Evolutionary conservation across 1,284 basidiomycete genomes (phyloP).

Genomic region (Ustilago cynodontis): DNA sequence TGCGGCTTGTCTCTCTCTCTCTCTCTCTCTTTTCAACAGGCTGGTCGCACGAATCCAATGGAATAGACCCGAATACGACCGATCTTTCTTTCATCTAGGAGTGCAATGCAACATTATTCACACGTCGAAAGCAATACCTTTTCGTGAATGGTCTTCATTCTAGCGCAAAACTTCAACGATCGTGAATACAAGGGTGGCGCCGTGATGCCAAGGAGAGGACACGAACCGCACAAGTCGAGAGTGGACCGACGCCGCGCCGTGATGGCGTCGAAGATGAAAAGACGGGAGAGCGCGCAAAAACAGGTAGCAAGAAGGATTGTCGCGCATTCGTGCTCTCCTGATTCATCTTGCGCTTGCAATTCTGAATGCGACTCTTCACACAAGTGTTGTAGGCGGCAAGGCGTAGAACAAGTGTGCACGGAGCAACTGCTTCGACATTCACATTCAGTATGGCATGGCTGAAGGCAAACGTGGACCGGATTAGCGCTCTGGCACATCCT

Average conservation of each 20-base stretch:
- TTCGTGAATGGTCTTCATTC: not conserved
- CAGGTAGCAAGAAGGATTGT: not conserved
- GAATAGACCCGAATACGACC: constrained; percentile 27
- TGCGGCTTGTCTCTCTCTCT: not conserved
- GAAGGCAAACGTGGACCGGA: not conserved
- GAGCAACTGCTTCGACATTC: not conserved
- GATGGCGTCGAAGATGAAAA: not conserved
- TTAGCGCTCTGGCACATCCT: not conserved
- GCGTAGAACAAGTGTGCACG: not conserved
- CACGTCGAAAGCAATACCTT: not conserved
- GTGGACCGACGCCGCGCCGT: constrained; percentile 15
- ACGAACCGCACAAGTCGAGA: not conserved
- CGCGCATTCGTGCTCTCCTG: not conserved
- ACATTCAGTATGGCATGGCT: not conserved
- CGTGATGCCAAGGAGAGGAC: not conserved
- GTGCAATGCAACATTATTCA: not conserved
- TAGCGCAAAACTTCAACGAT: not conserved
- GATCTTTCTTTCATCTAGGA: not conserved
- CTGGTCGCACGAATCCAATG: constrained; percentile 53
- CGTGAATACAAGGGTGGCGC: not conserved
- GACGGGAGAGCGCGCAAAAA: not conserved
- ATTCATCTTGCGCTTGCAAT: not conserved
- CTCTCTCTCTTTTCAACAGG: constrained; percentile 12
- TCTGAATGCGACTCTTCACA: not conserved
- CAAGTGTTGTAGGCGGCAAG: not conserved